phyloP scores from a whole-genome alignment of 352 stramenopile genomes.

The Phytophthora brassicae region DNA sequence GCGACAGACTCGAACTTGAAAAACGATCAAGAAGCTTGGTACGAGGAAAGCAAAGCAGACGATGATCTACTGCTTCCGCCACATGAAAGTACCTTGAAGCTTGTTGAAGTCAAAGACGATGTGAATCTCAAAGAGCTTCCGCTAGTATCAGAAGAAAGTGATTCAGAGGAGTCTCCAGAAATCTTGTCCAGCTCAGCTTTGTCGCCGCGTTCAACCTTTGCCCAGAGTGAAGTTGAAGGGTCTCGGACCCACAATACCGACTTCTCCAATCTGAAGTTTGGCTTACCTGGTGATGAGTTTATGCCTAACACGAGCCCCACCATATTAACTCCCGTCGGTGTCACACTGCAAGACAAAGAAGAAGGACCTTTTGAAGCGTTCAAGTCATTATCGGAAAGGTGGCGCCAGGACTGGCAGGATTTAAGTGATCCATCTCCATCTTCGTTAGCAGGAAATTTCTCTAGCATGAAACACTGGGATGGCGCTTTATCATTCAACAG shows the following conservation, averaged over 20 bases:
- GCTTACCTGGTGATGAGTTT: background rate
- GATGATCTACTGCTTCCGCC: background rate
- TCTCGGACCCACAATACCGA: background rate
- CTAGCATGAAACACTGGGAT: conserved; percentile 17
- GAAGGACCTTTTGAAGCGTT: conserved; percentile 32
- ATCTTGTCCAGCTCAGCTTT: background rate
- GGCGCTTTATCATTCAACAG: conserved; percentile 18
- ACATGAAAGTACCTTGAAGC: background rate
- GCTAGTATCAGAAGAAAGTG: conserved; percentile 6
- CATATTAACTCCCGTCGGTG: background rate
- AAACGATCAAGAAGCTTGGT: background rate
- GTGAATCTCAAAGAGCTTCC: conserved; percentile 2
- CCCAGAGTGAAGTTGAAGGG: conserved; percentile 4
- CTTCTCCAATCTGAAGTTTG: conserved; percentile 9
- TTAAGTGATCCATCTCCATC: conserved; percentile 5
- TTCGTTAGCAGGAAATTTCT: conserved; percentile 12
- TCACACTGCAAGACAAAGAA: background rate
- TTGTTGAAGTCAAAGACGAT: background rate
- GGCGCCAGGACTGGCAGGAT: conserved; percentile 28
- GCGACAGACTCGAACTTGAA: background rate
- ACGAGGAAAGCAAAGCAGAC: background rate
- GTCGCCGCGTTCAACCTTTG: conserved; percentile 12
- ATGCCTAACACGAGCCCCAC: background rate
- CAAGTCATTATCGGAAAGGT: conserved; percentile 29
- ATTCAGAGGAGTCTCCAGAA: conserved; percentile 6